Evolutionary conservation across 129 eudicot genomes (phyloP), one percentile per base, ranked within the genome.

Genomic region (Logfia minima): DNA sequence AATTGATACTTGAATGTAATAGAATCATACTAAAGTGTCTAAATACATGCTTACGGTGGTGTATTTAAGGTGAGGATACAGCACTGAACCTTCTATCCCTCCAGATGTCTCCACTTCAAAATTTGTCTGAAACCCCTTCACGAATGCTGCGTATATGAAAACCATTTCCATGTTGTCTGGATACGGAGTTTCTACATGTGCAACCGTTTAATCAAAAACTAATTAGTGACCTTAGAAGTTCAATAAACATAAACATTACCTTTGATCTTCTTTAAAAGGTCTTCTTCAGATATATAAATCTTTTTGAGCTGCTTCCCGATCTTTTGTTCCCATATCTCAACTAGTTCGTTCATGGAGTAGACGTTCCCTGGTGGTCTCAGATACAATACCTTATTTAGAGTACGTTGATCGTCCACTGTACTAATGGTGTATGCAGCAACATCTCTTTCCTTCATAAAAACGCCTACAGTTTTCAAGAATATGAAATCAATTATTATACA

Each of bases 51-150:
- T 83, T 77, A 93, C 81, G 3, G 92, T 90, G 69, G 92, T 90
- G 83, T 90, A 93, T 67, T 78, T 85, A 55, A 93, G 59, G 22
- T 87, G 77, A 4, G 98, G 97, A 84, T 90, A 93, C 72, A 88
- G 72, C 72, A 77, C 66, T 13, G 96, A 70, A 70, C 98, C 98
- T 68, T 93, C 98, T 51, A 87, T 88, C 22, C 96, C 98, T 29
- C 87, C 85, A 23, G 82, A 65, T 52, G 87, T 70, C 72, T 91
- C 86, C 35, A 87, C 88, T 60, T 90, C 90, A 37, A 88, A 90
- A 75, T 85, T 87, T 22, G 91, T 90, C 58, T 90, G 97, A 80
- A 90, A 89, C 3, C 98, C 98, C 75, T 93, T 93, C 24, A 93
- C 97, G 74, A 93, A 93, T 35, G 83, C 87, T 2, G 92, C 86